These are phyloP conservation scores for Halophytophthora polymorphica DNA, from an alignment of 352 stramenopile species.

Conservation along the genomic window DNA sequence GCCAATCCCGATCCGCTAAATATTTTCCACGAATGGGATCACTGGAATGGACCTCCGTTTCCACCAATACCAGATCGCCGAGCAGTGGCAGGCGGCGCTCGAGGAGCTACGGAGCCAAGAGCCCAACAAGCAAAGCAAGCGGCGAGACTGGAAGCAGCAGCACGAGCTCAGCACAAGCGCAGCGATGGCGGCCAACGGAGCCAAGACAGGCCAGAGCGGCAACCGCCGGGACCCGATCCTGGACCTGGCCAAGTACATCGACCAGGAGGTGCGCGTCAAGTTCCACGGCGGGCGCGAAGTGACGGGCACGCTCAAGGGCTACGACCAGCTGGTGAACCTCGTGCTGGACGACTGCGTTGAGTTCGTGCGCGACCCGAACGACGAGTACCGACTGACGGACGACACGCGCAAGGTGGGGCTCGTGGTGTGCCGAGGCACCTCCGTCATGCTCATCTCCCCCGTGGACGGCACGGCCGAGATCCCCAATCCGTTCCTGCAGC, in stretches of 20 bases:
- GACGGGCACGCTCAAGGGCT: slow-evolving; percentile 92
- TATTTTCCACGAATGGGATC: neutral
- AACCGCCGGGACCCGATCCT: slow-evolving; percentile 86
- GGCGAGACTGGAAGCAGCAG: neutral
- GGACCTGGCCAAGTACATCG: slow-evolving; percentile 94
- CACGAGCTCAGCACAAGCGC: neutral
- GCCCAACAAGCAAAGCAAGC: neutral
- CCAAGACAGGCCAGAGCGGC: slow-evolving; percentile 22
- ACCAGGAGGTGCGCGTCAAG: slow-evolving; percentile 93
- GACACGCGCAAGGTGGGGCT: slow-evolving; percentile 92
- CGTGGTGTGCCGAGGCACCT: slow-evolving; percentile 92
- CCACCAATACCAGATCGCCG: too few species aligned
- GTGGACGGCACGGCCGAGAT: slow-evolving; percentile 91
- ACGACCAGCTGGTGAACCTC: slow-evolving; percentile 97
- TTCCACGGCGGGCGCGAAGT: slow-evolving; percentile 93
- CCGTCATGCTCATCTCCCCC: slow-evolving; percentile 90
- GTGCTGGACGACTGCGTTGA: slow-evolving; percentile 96
- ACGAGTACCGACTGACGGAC: slow-evolving; percentile 88
- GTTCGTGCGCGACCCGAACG: slow-evolving; percentile 91
- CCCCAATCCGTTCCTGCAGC: slow-evolving; percentile 88
- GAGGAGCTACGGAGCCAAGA: neutral
- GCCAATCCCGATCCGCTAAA: slow-evolving; percentile 4
- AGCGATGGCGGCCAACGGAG: slow-evolving; percentile 60
- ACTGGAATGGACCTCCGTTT: too few species aligned
- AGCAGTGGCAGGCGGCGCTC: too few species aligned